Percentiles rank a stretch among this genome's conserved stretches.
Conservation (phyloP, 2,329 filamentous ascomycete genomes). For the Trichoderma harzianum region DNA sequence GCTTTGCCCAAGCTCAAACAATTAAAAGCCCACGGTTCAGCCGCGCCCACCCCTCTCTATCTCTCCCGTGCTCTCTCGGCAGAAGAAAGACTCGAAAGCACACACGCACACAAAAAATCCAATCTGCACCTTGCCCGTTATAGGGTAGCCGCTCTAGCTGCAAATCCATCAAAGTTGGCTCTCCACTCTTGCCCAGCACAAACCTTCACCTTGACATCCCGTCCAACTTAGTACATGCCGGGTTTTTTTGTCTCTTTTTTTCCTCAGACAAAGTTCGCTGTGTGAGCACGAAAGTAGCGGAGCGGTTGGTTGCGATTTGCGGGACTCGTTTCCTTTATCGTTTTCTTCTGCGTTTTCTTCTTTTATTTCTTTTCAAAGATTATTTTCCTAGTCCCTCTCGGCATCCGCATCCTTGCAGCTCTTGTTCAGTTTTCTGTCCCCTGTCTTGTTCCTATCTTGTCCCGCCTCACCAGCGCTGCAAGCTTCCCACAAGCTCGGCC, state of each 20-base stretch:
- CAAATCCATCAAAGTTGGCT: not conserved
- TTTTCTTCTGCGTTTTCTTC: constrained; percentile 24
- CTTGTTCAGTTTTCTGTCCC: constrained; percentile 17
- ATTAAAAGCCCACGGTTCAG: not conserved
- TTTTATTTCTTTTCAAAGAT: constrained; percentile 16
- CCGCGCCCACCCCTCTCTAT: not conserved
- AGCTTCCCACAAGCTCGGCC: constrained; percentile 4
- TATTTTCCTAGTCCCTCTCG: constrained; percentile 19
- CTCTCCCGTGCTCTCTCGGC: not conserved
- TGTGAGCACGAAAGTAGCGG: constrained; percentile 17
- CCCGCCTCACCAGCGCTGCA: constrained; percentile 13
- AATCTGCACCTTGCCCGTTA: constrained; percentile 11
- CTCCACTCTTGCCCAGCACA: constrained; percentile 17
- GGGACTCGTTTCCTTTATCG: constrained; percentile 26
- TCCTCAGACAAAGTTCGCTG: constrained; percentile 18
- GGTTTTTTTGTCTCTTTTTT: constrained; percentile 14
- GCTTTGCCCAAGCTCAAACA: not conserved
- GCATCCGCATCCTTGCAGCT: constrained; percentile 5
- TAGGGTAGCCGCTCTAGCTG: constrained; percentile 9
- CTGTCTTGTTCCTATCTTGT: constrained; percentile 8
- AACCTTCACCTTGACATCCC: constrained; percentile 17
- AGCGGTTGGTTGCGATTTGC: constrained; percentile 26
- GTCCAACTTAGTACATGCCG: not conserved
- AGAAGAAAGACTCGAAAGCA: not conserved
- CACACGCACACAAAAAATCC: not conserved